Percentiles rank a stretch among this genome's conserved stretches.
phyloP scores from a whole-genome alignment of 2,329 filamentous ascomycete genomes.

The Talaromyces sp. region DNA sequence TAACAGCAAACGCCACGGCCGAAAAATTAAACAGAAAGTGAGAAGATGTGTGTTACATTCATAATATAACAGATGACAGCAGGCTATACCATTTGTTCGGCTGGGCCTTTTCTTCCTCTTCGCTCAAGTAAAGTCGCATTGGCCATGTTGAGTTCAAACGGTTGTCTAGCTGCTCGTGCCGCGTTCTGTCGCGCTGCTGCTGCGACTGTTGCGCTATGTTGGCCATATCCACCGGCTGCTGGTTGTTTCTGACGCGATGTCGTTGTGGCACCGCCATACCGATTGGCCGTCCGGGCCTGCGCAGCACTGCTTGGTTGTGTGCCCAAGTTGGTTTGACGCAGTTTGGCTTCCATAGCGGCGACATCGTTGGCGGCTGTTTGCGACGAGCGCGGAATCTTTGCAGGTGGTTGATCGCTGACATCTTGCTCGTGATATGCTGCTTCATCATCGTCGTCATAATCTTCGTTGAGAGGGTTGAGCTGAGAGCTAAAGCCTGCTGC shows the following conservation, averaged over 20 bases:
- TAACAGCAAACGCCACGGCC: background rate
- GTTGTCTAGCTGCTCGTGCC: conserved; percentile 69
- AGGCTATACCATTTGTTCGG: conserved; percentile 14
- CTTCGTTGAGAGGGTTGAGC: conserved; percentile 65
- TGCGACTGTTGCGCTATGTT: conserved; percentile 81
- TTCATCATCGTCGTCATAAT: conserved; percentile 60
- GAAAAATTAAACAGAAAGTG: background rate
- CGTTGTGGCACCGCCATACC: conserved; percentile 23
- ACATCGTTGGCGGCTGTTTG: conserved; percentile 57
- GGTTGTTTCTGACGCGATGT: conserved; percentile 51
- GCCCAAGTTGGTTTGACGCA: conserved; percentile 76
- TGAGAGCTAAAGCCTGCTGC: conserved; percentile 60
- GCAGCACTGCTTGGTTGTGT: conserved; percentile 58
- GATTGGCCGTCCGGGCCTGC: conserved; percentile 55
- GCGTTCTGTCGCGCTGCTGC: conserved; percentile 81
- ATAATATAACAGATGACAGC: background rate
- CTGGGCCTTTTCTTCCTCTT: conserved; percentile 44
- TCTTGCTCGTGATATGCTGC: conserved; percentile 52
- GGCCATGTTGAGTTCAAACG: conserved; percentile 88
- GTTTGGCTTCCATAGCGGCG: conserved; percentile 77
- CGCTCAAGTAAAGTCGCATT: conserved; percentile 86
- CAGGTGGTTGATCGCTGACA: conserved; percentile 43
- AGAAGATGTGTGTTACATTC: background rate
- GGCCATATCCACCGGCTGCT: conserved; percentile 69
- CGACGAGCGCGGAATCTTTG: conserved; percentile 65